These are phyloP conservation scores for Lipomyces spencermartinsiae DNA, from an alignment of 805 yeast genomes.

Conservation along the genomic window DNA sequence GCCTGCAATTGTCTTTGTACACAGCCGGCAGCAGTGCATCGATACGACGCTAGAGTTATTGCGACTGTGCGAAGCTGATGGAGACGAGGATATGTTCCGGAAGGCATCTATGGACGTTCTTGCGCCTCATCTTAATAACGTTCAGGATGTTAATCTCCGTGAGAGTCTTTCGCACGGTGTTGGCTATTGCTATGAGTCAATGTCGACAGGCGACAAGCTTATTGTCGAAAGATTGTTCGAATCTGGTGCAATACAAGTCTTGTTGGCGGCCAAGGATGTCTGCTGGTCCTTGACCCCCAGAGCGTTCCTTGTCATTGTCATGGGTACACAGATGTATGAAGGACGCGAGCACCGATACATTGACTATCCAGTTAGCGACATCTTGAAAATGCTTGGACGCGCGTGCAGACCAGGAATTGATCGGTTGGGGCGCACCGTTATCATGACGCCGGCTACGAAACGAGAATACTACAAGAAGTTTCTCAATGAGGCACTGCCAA, in stretches of 20 bases:
- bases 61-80: slow-evolving; percentile 46
- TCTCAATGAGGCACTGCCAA: slow-evolving; percentile 74
- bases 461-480: slow-evolving; percentile 73
- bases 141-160: slow-evolving; percentile 56
- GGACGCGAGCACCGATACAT: slow-evolving; percentile 73
- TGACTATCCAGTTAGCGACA: slow-evolving; percentile 62
- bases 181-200: slow-evolving; percentile 64
- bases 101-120: slow-evolving; percentile 51
- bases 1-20: slow-evolving; percentile 60
- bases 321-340: slow-evolving; percentile 75
- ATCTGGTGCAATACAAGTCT: slow-evolving; percentile 57
- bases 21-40: slow-evolving; percentile 60
- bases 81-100: slow-evolving; percentile 51
- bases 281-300: slow-evolving; percentile 55
- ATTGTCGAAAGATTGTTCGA: slow-evolving; percentile 60
- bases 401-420: slow-evolving; percentile 40
- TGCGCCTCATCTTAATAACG: slow-evolving; percentile 51
- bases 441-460: slow-evolving; percentile 64
- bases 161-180: slow-evolving; percentile 62
- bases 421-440: slow-evolving; percentile 53
- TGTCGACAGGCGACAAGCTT: slow-evolving; percentile 61
- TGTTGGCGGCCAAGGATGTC: slow-evolving; percentile 69
- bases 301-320: slow-evolving; percentile 62
- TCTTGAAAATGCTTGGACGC: slow-evolving; percentile 45
- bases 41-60: slow-evolving; percentile 58